Evolutionary conservation across 495 filamentous ascomycete species (phyloP), one percentile per base, ranked within the genome.

Genomic region (Elaphomyces granulatus): DNA sequence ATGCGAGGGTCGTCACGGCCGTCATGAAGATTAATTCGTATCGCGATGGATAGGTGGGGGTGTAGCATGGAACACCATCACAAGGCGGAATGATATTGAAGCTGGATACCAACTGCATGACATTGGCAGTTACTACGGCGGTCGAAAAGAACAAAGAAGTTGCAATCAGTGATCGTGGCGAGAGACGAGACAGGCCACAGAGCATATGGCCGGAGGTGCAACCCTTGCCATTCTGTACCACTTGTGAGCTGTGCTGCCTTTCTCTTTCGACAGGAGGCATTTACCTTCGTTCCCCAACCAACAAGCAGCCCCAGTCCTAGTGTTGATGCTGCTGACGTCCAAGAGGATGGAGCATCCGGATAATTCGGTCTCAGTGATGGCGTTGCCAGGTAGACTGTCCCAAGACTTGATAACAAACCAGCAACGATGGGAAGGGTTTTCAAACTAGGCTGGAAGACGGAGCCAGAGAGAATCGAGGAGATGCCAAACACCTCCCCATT

Each of bases 131-230:
- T 19, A 71, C 28, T 3, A 74, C 36, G 14, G 69, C 72, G 0
- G 62, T 51, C 1, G 60, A 59, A 53, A 74, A 77, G 59, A 78
- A 77, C n/a, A 63, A 54, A 4, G 54, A 59, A 0, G 71, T 71
- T 26, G 73, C 67, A 34, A 69, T 63, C 8, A 73, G 35, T 7
- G 71, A 74, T 32, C 72, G 67, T 15, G 56, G 45, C 2, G 65
- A 71, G 12, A 71, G 54, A 20, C 68, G 68, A 0, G 72, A 64
- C 3, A 77, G 41, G 0, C 74, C 74, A 43, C 71, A 74, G 23
- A 78, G 65, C 63, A 78, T 74, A 48, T 78, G 74, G 20, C 74
- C 74, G 1, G 71, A 74, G 9, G 73, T 75, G 44, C 73, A 77
- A 18, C 73, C 73, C 33, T 61, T 61, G 15, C 64, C 67, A 45